A percentile compares a stretch with the other conserved stretches of the same genome.
phyloP scores from a whole-genome alignment of 495 filamentous ascomycete genomes.

The Penicillium cataractarum region DNA sequence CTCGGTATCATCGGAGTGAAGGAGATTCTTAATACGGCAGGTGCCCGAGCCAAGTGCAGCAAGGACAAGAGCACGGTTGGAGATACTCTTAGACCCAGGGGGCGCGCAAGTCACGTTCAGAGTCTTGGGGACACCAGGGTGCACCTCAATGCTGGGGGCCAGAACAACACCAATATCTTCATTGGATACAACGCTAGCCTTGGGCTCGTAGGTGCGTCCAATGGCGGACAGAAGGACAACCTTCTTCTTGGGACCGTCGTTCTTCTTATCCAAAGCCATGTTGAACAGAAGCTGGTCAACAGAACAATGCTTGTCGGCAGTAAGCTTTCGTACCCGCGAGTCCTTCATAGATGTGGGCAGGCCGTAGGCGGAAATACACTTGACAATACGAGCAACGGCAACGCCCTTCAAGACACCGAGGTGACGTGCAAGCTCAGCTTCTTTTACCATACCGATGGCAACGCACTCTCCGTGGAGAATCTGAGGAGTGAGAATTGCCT shows the following conservation, averaged over 20 bases:
- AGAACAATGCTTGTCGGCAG: conserved; percentile 87
- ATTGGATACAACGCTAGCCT: conserved; percentile 87
- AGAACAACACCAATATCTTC: conserved; percentile 82
- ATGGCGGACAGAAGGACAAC: conserved; percentile 93
- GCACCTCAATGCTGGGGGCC: conserved; percentile 75
- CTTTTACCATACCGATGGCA: conserved; percentile 97
- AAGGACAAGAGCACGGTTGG: conserved; percentile 90
- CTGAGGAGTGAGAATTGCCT: conserved; percentile 93
- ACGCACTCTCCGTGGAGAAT: conserved; percentile 95
- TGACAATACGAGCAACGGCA: conserved; percentile 85
- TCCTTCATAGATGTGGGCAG: conserved; percentile 86
- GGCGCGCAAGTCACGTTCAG: conserved; percentile 77
- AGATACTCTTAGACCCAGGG: conserved; percentile 97
- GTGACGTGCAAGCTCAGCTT: conserved; percentile 89
- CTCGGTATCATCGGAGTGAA: conserved; percentile 97
- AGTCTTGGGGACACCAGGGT: conserved; percentile 64
- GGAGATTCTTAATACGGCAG: conserved; percentile 85
- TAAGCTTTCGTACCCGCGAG: conserved; percentile 79
- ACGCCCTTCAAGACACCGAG: conserved; percentile 84
- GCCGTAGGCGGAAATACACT: conserved; percentile 91
- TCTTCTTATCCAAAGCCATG: conserved; percentile 99
- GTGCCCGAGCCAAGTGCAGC: conserved; percentile 87
- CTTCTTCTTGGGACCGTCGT: conserved; percentile 93
- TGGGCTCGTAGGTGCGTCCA: conserved; percentile 81
- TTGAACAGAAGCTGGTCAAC: conserved; percentile 85